A percentile compares a stretch with the other conserved stretches of the same genome.
phyloP scores from a whole-genome alignment of 2,329 filamentous ascomycete species.

The Pyrenophora tritici-repentis region DNA sequence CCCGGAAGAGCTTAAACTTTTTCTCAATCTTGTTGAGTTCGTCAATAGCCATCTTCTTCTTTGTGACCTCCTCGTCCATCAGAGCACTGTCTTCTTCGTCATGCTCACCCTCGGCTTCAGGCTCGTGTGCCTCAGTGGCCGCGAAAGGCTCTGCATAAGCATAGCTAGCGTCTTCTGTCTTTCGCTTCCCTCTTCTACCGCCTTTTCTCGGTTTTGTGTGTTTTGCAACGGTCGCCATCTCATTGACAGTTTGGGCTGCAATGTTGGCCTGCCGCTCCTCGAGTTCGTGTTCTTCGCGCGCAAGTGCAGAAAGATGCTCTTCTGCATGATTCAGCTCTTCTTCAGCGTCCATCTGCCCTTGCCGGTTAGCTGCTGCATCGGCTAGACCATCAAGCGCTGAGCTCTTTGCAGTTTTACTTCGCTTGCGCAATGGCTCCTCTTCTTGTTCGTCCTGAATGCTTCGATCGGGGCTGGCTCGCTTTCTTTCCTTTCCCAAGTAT shows the following conservation, averaged over 20 bases:
- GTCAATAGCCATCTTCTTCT: constrained; percentile 79
- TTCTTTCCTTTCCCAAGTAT: constrained; percentile 49
- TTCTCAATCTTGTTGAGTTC: constrained; percentile 81
- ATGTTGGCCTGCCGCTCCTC: constrained; percentile 44
- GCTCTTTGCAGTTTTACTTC: constrained; percentile 35
- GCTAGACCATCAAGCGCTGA: constrained; percentile 37
- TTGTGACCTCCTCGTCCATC: constrained; percentile 62
- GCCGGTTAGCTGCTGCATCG: constrained; percentile 33
- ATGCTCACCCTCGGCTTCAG: constrained; percentile 54
- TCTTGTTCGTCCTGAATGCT: constrained; percentile 46
- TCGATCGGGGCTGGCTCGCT: constrained; percentile 49
- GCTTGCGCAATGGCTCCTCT: constrained; percentile 47
- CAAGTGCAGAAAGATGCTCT: constrained; percentile 38
- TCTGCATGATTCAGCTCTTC: constrained; percentile 60
- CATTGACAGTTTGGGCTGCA: constrained; percentile 38
- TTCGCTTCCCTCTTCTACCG: constrained; percentile 57
- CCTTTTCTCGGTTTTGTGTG: constrained; percentile 45
- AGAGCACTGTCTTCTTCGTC: constrained; percentile 48
- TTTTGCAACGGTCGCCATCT: constrained; percentile 44
- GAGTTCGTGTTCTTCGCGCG: constrained; percentile 40
- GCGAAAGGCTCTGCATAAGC: constrained; percentile 49
- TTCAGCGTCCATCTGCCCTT: constrained; percentile 42
- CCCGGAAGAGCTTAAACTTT: constrained; percentile 84
- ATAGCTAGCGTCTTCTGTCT: constrained; percentile 49
- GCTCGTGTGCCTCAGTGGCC: constrained; percentile 69